Conservation (phyloP, 352 stramenopile genomes). For the Phytophthora europaea region DNA sequence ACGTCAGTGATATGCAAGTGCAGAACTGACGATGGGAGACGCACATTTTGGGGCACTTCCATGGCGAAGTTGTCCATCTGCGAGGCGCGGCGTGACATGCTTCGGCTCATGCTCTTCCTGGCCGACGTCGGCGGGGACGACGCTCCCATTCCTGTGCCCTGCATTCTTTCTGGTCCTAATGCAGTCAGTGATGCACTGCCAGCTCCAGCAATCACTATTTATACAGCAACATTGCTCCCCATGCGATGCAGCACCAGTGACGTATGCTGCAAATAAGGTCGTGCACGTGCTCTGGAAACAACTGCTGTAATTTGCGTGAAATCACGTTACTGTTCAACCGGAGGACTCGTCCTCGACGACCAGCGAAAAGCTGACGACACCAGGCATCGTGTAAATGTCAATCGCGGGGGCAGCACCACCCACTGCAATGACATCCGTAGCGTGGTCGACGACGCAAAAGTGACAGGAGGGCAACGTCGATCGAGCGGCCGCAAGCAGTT, state of each 20-base stretch:
- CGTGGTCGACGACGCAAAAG: slow-evolving; percentile 74
- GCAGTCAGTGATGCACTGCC: background rate
- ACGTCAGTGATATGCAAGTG: background rate
- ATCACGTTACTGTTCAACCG: too few species aligned
- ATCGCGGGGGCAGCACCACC: slow-evolving; percentile 65
- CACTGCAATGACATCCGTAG: slow-evolving; percentile 76
- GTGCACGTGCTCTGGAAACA: too few species aligned
- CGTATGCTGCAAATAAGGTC: too few species aligned
- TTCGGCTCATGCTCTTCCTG: slow-evolving; percentile 15
- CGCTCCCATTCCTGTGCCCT: slow-evolving; percentile 4
- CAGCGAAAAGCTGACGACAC: slow-evolving; percentile 86
- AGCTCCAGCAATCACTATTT: background rate
- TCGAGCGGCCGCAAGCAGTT: slow-evolving; percentile 61
- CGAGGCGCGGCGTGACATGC: slow-evolving; percentile 8
- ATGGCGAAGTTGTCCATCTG: slow-evolving; percentile 7
- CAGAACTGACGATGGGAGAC: background rate
- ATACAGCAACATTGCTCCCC: background rate
- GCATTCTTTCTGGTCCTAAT: slow-evolving; percentile 15
- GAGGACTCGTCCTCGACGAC: slow-evolving; percentile 42
- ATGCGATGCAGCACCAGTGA: background rate
- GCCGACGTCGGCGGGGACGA: background rate
- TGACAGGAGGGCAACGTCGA: slow-evolving; percentile 67
- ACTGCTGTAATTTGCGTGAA: too few species aligned
- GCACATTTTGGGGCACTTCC: slow-evolving; percentile 34
- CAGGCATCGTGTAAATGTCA: slow-evolving; percentile 85